These are phyloP conservation scores for Solanum arcanum DNA, from an alignment of 257 asterid species.

Conservation along the genomic window DNA sequence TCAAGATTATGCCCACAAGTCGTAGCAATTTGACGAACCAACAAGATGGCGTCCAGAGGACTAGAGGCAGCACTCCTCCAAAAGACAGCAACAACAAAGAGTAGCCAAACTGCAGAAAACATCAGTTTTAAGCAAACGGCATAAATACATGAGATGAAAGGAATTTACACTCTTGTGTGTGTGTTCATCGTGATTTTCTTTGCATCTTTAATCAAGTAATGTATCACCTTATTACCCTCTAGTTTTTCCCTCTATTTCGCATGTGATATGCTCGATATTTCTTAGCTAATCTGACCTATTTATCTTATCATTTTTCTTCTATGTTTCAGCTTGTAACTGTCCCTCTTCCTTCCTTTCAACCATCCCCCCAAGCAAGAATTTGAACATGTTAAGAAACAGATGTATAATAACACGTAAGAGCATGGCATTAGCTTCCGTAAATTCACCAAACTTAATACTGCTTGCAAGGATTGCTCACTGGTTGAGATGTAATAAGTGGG, in stretches of 20 bases:
- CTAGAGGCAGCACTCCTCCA: slow-evolving; percentile 10
- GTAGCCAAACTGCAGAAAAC: background rate
- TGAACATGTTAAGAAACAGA: background rate
- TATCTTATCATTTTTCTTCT: background rate
- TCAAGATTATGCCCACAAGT: background rate
- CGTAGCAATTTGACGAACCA: background rate
- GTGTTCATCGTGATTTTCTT: background rate
- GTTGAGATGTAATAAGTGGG: background rate
- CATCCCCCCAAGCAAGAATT: background rate
- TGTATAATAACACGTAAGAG: background rate
- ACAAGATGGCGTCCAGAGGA: background rate
- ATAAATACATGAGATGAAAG: background rate
- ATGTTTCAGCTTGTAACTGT: background rate
- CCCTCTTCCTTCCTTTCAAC: background rate
- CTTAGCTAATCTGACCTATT: background rate
- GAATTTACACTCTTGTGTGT: background rate
- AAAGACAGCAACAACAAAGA: background rate
- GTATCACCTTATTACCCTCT: background rate
- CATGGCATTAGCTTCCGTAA: background rate
- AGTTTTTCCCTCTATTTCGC: background rate
- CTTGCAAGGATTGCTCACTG: background rate
- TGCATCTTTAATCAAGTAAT: background rate
- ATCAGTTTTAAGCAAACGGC: background rate
- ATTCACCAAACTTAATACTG: background rate
- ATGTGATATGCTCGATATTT: background rate